Evolutionary conservation across 139 green algal species (phyloP), one percentile per base, ranked within the genome.

Genomic region (Pseudopediastrum boryanum): DNA sequence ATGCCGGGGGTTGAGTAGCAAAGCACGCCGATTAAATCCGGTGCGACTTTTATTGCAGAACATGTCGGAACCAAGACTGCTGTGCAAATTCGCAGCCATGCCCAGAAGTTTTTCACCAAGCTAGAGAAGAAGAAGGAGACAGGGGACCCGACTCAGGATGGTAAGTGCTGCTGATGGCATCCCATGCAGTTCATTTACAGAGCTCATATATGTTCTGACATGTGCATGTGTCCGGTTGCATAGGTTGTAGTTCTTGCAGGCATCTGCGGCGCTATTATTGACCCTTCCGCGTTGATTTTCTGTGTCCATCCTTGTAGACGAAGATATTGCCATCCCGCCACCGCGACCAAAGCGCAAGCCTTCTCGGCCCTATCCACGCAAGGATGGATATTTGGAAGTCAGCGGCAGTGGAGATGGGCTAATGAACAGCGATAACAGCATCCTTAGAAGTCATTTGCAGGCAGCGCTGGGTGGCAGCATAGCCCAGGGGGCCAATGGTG

Each of bases 41-140:
- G 13, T 27, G 19, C 58, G 58, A 66, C 25, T 23, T 66, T 23
- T 35, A 8, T 21, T 48, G 82, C 90, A 96, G 95, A 96, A 80
- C 85, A 97, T 76, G 92, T 99, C 12, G 91, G 92, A 51, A 98
- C 92, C 65, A 99, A 99, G 84, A 97, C 90, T 0, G 89, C 96
- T 2, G 92, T 99, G 35, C 96, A 99, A 70, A 98, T 99, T 54
- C 87, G 96, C 7, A 95, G 88, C 29, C 96, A 99, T 69, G 96
- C 96, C 0, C 96, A 99, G 63, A 98, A 98, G 84, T 97, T 96
- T 61, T 97, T 98, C 56, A 77, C 76, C 75, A 97, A 97, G 71
- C 36, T 96, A 13, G 74, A 81, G 44, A 73, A 72, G 44, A 81
- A 81, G 36, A 81, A 81, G 46, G 65, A 82, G 66, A 29, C 65